Percentiles rank a stretch among this genome's conserved stretches.
These are phyloP conservation scores for Camellia japonica DNA, from an alignment of 148 eudicot genomes.

Conservation along the genomic window DNA sequence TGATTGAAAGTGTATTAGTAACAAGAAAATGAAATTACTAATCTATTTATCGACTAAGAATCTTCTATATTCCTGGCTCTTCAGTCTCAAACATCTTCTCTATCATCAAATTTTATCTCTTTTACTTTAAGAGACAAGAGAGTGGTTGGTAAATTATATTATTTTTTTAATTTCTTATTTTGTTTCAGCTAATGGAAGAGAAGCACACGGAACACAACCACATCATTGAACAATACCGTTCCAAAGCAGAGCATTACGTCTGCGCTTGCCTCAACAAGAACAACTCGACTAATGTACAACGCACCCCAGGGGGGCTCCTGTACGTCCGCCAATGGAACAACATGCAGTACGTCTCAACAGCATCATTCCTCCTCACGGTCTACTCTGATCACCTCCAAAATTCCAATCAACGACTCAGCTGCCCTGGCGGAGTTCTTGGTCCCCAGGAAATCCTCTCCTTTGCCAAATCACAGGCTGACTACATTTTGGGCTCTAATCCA, in stretches of 20 bases:
- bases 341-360: conserved; percentile 84
- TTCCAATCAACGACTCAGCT: conserved; percentile 32
- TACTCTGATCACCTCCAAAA: conserved; percentile 57
- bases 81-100: too few relatives aligned
- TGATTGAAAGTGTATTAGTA: too few relatives aligned
- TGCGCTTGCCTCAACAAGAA: conserved; percentile 67
- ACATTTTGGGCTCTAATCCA: conserved; percentile 80
- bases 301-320: conserved; percentile 78
- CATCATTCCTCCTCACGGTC: conserved; percentile 51
- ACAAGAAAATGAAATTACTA: too few relatives aligned
- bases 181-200: conserved; percentile 43
- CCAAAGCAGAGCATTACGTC: conserved; percentile 64
- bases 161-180: background rate
- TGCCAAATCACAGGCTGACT: conserved; percentile 66
- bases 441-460: conserved; percentile 41
- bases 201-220: conserved; percentile 36
- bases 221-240: conserved; percentile 41
- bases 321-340: conserved; percentile 88
- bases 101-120: too few relatives aligned
- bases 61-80: too few relatives aligned
- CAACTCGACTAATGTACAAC: conserved; percentile 50
- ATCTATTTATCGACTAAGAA: too few relatives aligned
- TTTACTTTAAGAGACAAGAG: too few relatives aligned
- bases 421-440: conserved; percentile 26
- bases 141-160: too few relatives aligned